A percentile compares a stretch with the other conserved stretches of the same genome.
Conservation (phyloP, 805 yeast genomes). For the Metschnikowia rubicola region DNA sequence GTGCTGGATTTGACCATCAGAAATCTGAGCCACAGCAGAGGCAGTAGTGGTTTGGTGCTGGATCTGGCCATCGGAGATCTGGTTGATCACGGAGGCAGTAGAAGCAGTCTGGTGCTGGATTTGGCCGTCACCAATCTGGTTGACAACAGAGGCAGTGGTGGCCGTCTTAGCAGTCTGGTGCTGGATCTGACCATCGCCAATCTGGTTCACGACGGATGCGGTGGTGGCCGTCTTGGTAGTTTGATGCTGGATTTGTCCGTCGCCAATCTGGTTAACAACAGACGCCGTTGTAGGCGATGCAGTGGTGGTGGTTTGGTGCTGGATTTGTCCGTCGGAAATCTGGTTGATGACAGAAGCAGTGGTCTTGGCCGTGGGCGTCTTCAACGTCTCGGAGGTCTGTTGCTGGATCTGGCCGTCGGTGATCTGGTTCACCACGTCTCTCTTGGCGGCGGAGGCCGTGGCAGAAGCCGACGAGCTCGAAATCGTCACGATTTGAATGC, state of each 20-base stretch:
- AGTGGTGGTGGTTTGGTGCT: slow-evolving; percentile 11
- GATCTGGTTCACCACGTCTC: slow-evolving; percentile 49
- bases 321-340: slow-evolving; percentile 19
- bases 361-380: slow-evolving; percentile 26
- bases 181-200: slow-evolving; percentile 47
- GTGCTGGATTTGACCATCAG: slow-evolving; percentile 29
- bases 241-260: slow-evolving; percentile 18
- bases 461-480: slow-evolving; percentile 19
- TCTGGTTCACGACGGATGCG: slow-evolving; percentile 42
- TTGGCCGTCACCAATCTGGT: slow-evolving; percentile 29
- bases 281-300: slow-evolving; percentile 8
- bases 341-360: slow-evolving; percentile 26
- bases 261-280: slow-evolving; percentile 16
- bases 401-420: slow-evolving; percentile 62
- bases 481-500: slow-evolving; percentile 62
- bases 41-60: slow-evolving; percentile 40
- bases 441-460: slow-evolving; percentile 25
- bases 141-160: no score
- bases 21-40: slow-evolving; percentile 19
- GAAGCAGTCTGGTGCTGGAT: slow-evolving; percentile 23
- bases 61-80: slow-evolving; percentile 46
- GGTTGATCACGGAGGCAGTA: slow-evolving; percentile 38
- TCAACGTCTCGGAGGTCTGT: slow-evolving; percentile 28
- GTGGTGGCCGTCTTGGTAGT: slow-evolving; percentile 10
- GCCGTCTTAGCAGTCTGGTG: no score